phyloP scores from a whole-genome alignment of 768 basidiomycete species.

The Termitomyces sp. region DNA sequence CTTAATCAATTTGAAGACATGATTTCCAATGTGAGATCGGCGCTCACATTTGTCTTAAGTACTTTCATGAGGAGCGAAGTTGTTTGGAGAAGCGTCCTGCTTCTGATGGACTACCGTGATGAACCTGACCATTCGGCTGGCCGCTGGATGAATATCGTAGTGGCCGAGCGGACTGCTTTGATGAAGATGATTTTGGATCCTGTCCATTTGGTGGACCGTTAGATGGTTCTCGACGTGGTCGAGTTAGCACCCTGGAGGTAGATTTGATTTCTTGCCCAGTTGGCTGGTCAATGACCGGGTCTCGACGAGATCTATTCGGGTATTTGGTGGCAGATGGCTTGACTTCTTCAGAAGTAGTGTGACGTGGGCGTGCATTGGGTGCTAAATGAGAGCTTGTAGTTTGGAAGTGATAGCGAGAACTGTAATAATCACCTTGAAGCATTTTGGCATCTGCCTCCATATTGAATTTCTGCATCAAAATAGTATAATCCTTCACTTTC shows the following conservation, averaged over 20 bases:
- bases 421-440: constrained; percentile 47
- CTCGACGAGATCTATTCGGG: constrained; percentile 11
- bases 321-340: constrained; percentile 17
- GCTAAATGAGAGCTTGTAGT: constrained; percentile 5
- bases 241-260: background rate
- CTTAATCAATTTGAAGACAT: background rate
- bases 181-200: constrained; percentile 11
- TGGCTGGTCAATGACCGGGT: constrained; percentile 6
- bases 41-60: background rate
- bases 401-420: background rate
- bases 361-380: constrained; percentile 12
- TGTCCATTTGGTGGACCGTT: background rate
- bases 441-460: constrained; percentile 69
- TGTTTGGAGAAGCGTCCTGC: background rate
- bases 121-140: background rate
- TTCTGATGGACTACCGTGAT: background rate
- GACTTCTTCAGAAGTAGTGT: constrained; percentile 18
- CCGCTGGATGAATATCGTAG: background rate
- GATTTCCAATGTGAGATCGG: background rate
- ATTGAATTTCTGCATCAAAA: constrained; percentile 75
- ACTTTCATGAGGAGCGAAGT: background rate
- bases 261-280: constrained; percentile 6
- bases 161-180: constrained; percentile 27
- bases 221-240: constrained; percentile 3
- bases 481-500: constrained; percentile 78